A percentile compares a stretch with the other conserved stretches of the same genome.
Conservation (phyloP, 352 stramenopile species). For the Pythium coloratum region DNA sequence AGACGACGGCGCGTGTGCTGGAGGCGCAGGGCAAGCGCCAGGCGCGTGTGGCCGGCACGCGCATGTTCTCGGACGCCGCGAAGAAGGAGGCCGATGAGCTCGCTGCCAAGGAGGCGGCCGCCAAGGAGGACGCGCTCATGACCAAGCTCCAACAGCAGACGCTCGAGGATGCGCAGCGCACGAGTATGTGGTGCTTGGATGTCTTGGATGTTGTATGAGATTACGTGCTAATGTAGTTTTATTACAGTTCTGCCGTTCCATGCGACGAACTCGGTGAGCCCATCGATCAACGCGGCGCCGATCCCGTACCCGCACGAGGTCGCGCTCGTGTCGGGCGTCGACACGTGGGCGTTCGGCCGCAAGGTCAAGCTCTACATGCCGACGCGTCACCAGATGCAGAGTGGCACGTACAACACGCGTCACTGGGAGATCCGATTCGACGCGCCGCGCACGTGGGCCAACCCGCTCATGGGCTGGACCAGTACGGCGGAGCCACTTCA, state of each 20-base stretch:
- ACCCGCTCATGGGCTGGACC: slow-evolving; percentile 95
- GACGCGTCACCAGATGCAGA: slow-evolving; percentile 85
- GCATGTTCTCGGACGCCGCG: slow-evolving; percentile 44
- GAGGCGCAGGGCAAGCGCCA: slow-evolving; percentile 23
- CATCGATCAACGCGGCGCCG: slow-evolving; percentile 45
- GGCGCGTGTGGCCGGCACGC: slow-evolving; percentile 21
- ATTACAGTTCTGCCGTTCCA: slow-evolving; percentile 63
- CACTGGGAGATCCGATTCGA: slow-evolving; percentile 88
- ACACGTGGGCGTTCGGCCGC: slow-evolving; percentile 60
- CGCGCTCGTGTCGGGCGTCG: slow-evolving; percentile 62
- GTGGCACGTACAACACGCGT: slow-evolving; percentile 73
- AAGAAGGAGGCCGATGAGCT: slow-evolving; percentile 45
- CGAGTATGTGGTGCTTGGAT: slow-evolving; percentile 34
- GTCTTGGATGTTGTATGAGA: neutral
- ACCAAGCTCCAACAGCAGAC: slow-evolving; percentile 41
- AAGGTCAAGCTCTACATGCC: slow-evolving; percentile 78
- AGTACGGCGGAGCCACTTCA: slow-evolving; percentile 88
- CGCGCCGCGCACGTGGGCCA: slow-evolving; percentile 80
- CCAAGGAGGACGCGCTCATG: slow-evolving; percentile 55
- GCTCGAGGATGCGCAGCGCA: slow-evolving; percentile 50
- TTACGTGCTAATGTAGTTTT: neutral
- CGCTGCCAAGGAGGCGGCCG: slow-evolving; percentile 34
- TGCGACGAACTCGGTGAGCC: slow-evolving; percentile 45
- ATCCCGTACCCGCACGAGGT: slow-evolving; percentile 67
- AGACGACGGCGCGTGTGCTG: slow-evolving; percentile 27